Conservation (phyloP, 2,329 filamentous ascomycete genomes). For the Fusarium phyllophilum region DNA sequence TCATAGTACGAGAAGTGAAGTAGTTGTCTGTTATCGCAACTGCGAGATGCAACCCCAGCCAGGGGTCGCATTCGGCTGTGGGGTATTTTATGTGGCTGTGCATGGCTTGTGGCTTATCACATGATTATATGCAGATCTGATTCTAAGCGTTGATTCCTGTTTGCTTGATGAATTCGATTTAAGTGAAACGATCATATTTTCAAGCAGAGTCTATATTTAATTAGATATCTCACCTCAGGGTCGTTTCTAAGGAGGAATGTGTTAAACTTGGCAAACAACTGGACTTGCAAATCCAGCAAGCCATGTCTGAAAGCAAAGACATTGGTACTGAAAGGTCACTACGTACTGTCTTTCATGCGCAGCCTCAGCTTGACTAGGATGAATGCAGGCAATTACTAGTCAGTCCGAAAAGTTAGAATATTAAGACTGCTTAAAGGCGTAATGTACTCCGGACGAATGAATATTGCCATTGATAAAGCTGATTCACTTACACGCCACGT, state of each 20-base stretch:
- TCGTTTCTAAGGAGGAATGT: neutral
- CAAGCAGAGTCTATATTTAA: neutral
- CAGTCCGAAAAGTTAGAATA: no score
- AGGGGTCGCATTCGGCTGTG: slow-evolving; percentile 42
- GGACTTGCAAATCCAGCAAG: neutral
- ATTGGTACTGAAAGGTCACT: neutral
- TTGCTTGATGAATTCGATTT: neutral
- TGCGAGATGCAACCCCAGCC: slow-evolving; percentile 29
- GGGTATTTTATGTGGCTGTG: slow-evolving; percentile 38
- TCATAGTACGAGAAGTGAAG: slow-evolving; percentile 39
- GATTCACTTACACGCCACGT: neutral
- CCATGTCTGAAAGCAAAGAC: slow-evolving; percentile 1
- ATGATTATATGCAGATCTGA: slow-evolving; percentile 11
- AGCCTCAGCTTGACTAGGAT: neutral
- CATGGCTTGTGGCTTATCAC: slow-evolving; percentile 26
- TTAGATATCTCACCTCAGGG: neutral
- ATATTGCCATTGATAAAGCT: neutral
- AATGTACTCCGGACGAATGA: neutral
- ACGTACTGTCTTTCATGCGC: no score
- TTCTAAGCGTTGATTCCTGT: neutral
- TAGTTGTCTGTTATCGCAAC: slow-evolving; percentile 37
- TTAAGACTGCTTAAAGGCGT: no score
- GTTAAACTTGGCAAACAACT: neutral
- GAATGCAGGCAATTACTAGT: neutral
- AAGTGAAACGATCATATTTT: neutral